These are phyloP conservation scores for Alternaria sp. DNA, from an alignment of 2,329 filamentous ascomycete genomes.

Conservation along the genomic window DNA sequence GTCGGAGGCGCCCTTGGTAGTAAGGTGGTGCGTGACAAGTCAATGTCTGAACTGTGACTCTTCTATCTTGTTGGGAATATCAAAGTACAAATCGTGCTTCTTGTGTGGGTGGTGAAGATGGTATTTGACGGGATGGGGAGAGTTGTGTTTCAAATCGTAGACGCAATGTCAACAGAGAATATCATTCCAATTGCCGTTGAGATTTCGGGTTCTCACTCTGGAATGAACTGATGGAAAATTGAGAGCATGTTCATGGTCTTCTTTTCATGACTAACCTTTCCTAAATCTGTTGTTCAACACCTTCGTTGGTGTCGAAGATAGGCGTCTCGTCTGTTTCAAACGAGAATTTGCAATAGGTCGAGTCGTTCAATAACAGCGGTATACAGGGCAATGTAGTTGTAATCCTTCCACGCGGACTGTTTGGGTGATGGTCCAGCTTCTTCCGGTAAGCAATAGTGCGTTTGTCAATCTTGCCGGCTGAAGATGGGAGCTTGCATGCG, in stretches of 20 bases:
- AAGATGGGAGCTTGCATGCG: not conserved
- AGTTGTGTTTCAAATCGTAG: not conserved
- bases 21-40: not conserved
- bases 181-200: not conserved
- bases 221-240: not conserved
- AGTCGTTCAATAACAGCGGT: not conserved
- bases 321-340: not conserved
- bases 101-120: not conserved
- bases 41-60: not conserved
- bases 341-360: not conserved
- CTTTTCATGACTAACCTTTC: not conserved
- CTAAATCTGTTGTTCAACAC: not conserved
- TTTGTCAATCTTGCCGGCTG: not conserved
- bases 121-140: not conserved
- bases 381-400: not conserved
- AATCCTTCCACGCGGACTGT: not conserved
- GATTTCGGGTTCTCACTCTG: not conserved
- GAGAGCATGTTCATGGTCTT: not conserved
- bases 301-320: not conserved
- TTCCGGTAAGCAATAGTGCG: not conserved
- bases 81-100: constrained; percentile 1
- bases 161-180: not conserved
- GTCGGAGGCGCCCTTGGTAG: not conserved
- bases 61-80: not conserved
- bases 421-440: not conserved